Evolutionary conservation across 768 basidiomycete genomes (phyloP), one percentile per base, ranked within the genome.

Genomic region (Amanita pallidorosea): DNA sequence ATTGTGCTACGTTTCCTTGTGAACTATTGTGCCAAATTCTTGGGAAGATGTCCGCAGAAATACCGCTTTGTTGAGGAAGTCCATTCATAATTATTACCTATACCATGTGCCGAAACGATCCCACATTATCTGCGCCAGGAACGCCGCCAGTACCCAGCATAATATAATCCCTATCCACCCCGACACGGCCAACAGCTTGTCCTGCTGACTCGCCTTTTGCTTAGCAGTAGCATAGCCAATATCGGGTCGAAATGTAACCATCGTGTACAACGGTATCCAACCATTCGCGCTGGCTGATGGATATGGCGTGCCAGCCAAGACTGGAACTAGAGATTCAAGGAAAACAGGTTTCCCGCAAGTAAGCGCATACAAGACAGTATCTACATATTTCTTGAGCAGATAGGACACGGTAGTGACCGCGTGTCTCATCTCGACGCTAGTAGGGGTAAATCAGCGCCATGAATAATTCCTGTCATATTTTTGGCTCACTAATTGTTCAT

Each of bases 171-270:
- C 76, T 57, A 71, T 60, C 72, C 76, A 75, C 20, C 73, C 76
- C 12, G 73, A 60, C 45, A 65, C 61, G 47, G 69, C 64, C 54
- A 97, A 68, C 48, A 88, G 72, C 27, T 62, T 65, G n/a, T 75
- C 70, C 68, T 99, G 95, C 62, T 73, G 69, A 54, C 66, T 71
- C 51, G 85, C 85, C 65, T 81, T 83, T 61, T 71, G 74, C 63
- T 79, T 77, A 18, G 85, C 94, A 45, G 80, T 81, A 51, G 83
- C 81, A 63, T 99, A 99, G 63, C 83, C 85, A 59, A 99, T 80
- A 67, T 98, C 95, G 46, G 92, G 90, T 37, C 95, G 79, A 71
- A 99, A 99, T 40, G 95, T 97, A 57, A 96, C 85, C 94, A 98
- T 96, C 31, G 90, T 90, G 67, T 99, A 99, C 45, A 95, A 74